A percentile compares a stretch with the other conserved stretches of the same genome.
phyloP scores from a whole-genome alignment of 202 grass and related monocot species.

The Setaria viridis region DNA sequence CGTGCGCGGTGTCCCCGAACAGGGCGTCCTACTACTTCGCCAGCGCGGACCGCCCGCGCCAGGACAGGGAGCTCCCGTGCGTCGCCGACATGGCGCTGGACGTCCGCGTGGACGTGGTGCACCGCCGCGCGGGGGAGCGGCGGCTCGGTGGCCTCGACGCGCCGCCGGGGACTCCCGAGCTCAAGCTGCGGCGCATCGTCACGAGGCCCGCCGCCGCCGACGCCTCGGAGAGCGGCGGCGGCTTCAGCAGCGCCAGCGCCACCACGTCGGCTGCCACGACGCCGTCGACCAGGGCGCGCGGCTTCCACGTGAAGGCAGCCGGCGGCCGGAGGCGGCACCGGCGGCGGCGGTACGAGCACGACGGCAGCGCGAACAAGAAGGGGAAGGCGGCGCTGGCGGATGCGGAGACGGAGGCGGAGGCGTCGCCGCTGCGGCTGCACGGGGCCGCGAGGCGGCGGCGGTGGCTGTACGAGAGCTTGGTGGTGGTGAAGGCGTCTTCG shows the following conservation, averaged over 20 bases:
- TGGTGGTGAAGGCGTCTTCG: conserved; percentile 73
- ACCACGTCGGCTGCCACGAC: conserved; percentile 54
- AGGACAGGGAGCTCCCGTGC: conserved; percentile 44
- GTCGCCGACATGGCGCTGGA: conserved; percentile 22
- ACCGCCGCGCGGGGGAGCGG: conserved; percentile 35
- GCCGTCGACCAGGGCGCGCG: conserved; percentile 51
- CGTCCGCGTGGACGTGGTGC: conserved; percentile 45
- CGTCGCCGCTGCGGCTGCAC: neutral
- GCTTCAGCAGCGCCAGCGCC: neutral
- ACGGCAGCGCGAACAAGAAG: conserved; percentile 11
- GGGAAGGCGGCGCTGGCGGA: conserved; percentile 21
- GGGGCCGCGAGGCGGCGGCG: conserved; percentile 43
- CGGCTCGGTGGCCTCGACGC: conserved; percentile 47
- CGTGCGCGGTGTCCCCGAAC: conserved; percentile 51
- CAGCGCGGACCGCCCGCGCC: conserved; percentile 59
- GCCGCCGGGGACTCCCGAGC: conserved; percentile 57
- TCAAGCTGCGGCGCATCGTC: conserved; percentile 76
- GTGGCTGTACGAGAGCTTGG: conserved; percentile 76
- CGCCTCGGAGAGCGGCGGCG: conserved; percentile 6
- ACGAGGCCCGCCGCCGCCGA: conserved; percentile 44
- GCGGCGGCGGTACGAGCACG: neutral
- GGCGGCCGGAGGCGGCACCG: neutral
- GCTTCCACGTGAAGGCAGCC: conserved; percentile 42
- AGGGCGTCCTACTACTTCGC: conserved; percentile 86
- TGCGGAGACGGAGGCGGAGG: neutral